Evolutionary conservation across 768 basidiomycete species (phyloP), one percentile per base, ranked within the genome.

Genomic region (Cubamyces sp.): DNA sequence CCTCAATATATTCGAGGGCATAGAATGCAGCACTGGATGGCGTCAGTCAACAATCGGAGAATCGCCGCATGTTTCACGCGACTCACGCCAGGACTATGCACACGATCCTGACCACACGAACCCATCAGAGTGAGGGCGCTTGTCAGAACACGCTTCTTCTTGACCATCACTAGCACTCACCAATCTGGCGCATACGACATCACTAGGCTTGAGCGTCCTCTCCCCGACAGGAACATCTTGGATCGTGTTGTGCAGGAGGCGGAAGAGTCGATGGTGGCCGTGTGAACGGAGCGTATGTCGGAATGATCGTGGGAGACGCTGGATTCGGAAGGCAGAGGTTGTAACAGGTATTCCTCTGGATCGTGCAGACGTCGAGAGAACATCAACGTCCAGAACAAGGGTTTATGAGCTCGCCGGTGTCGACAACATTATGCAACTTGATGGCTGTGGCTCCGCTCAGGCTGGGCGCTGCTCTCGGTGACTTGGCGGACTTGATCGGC

Each of bases 181-280:
- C 91, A 93, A 68, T 93, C 91, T 0, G 89, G 88, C 23, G 83
- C 81, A 75, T 93, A 92, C 3, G 87, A 88, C 42, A 78, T 68
- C 21, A 90, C 62, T 11, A 91, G 28, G 18, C 34, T 52, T 26
- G 42, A 46, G 2, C 62, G 45, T 28, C 15, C 45, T 25, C 55
- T 26, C 41, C 73, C 60, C 78, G 76, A 61, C 77, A 72, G 12
- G 65, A 71, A 60, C 73, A 71, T 54, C n/a, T 9, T 41, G n/a
- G 41, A 46, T 7, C 23, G 23, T 18, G 43, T 23, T 7, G 54
- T 30, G 28, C 46, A 6, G 18, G 28, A 5, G 3, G 25, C 43
- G 1, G 39, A 7, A 34, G 34, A 6, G 34, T 34, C 34, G 37
- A 34, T n/a, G 34, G 16, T 45, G 53, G 57, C 30, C 34, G 57